Evolutionary conservation across 2,329 filamentous ascomycete genomes (phyloP).

Genomic region (Alternaria sp.): DNA sequence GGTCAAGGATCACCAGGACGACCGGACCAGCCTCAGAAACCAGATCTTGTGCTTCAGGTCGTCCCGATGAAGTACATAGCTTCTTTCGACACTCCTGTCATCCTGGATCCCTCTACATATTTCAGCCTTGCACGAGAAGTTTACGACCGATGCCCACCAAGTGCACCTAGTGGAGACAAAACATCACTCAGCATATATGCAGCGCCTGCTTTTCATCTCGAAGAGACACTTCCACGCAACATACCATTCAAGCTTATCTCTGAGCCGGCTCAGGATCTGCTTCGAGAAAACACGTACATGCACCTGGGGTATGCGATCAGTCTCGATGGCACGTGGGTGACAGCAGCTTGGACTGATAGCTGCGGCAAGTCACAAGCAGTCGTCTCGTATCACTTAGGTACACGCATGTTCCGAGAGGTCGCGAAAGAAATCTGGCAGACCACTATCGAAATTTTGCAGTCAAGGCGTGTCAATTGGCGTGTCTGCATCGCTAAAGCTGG

Average conservation of each 20-base stretch:
- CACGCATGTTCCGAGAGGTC: conserved; percentile 70
- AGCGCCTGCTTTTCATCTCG: conserved; percentile 76
- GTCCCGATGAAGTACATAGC: conserved; percentile 74
- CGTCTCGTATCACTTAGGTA: conserved; percentile 74
- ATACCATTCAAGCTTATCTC: conserved; percentile 78
- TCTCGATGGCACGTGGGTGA: conserved; percentile 78
- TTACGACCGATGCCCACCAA: conserved; percentile 75
- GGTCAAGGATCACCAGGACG: conserved; percentile 58
- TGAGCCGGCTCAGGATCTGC: conserved; percentile 73
- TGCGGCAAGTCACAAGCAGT: conserved; percentile 76
- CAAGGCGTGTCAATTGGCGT: conserved; percentile 77
- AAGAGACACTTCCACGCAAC: conserved; percentile 71
- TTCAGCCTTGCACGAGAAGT: conserved; percentile 73
- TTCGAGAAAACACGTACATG: conserved; percentile 81
- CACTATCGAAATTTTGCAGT: conserved; percentile 75
- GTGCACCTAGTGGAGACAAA: conserved; percentile 42
- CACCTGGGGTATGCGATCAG: conserved; percentile 82
- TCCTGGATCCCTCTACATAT: conserved; percentile 69
- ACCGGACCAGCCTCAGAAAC: conserved; percentile 37
- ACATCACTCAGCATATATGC: conserved; percentile 62
- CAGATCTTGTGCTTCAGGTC: conserved; percentile 79
- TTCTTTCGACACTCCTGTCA: conserved; percentile 67
- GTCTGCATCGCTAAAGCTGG: conserved; percentile 77
- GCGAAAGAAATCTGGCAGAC: conserved; percentile 80
- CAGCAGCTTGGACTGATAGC: conserved; percentile 82